Evolutionary conservation across 441 rosid species (phyloP), one percentile per base, ranked within the genome.

Genomic region (Populus hybrid): DNA sequence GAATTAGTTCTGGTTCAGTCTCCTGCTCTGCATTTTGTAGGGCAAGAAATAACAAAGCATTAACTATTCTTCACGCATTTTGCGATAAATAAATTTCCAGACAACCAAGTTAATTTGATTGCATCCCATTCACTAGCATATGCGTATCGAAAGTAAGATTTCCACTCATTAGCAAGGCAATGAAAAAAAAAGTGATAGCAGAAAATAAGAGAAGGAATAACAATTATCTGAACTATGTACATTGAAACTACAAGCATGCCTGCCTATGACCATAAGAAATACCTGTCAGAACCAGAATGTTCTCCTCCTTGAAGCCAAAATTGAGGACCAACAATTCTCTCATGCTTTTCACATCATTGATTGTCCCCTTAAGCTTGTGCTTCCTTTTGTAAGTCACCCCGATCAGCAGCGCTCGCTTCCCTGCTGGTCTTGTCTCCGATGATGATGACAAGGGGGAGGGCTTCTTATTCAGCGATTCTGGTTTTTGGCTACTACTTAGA

Each of bases 221-320:
- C 59, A 50, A 50, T 50, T 50, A 50, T 50, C 59, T 50, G 20
- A 0, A 50, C 59, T 50, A 50, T 50, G 6, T 4, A 50, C 20
- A 4, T 50, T 14, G 59, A 50, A 50, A 50, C 7, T 12, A 50
- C 20, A 50, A 14, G 20, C 20, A 50, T 50, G 57, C 57, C 53
- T 12, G 18, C 53, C 20, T 14, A 50, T 12, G 36, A 67, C 16
- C 6, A 53, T 14, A 1, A 1, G 1, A 67, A 2, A 30, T 84
- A 88, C 91, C 91, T 78, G 89, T 85, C 20, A 89, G 91, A 24
- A 87, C 74, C 6, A 73, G 80, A 61, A 89, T 81, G 67, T 78
- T 75, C 11, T 86, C 71, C 18, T 23, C 64, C 50, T 14, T 26
- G 74, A 80, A 88, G 7, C n/a, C 71, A 20, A 71, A 86, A 2